Evolutionary conservation across 805 yeast species (phyloP).

Genomic region (Lipomyces kockii): DNA sequence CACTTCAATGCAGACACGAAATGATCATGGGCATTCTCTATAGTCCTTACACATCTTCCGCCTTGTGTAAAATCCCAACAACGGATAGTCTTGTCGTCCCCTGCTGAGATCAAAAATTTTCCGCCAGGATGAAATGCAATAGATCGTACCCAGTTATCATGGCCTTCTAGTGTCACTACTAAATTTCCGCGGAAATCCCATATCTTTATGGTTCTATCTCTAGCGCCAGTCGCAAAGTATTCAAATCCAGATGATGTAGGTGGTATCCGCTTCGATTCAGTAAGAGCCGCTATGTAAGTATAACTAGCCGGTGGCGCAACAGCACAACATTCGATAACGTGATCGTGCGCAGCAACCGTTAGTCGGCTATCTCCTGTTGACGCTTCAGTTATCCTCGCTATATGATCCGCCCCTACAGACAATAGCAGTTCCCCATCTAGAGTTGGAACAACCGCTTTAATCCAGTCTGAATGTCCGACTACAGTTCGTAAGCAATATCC

Average conservation of each 20-base stretch:
- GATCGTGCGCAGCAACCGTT: conserved; percentile 66
- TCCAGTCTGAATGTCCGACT: conserved; percentile 89
- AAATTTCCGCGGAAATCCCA: conserved; percentile 75
- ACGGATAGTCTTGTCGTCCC: conserved; percentile 78
- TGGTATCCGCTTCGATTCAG: conserved; percentile 8
- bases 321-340: conserved; percentile 75
- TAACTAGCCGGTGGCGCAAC: conserved; percentile 59
- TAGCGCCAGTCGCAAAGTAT: conserved; percentile 75
- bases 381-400: conserved; percentile 68
- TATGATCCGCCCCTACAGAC: conserved; percentile 80
- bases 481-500: conserved; percentile 73
- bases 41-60: conserved; percentile 54
- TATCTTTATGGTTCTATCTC: conserved; percentile 73
- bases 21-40: conserved; percentile 69
- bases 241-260: conserved; percentile 44
- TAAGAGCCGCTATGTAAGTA: conserved; percentile 16
- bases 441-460: conserved; percentile 60
- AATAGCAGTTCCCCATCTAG: conserved; percentile 60
- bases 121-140: conserved; percentile 77
- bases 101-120: conserved; percentile 64
- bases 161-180: conserved; percentile 67
- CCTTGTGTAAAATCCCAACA: conserved; percentile 70
- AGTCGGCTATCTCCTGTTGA: conserved; percentile 70
- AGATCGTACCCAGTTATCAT: conserved; percentile 83
- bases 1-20: conserved; percentile 65